Evolutionary conservation across 352 stramenopile species (phyloP), one percentile per base, ranked within the genome.

Genomic region (Pythium inflatum): DNA sequence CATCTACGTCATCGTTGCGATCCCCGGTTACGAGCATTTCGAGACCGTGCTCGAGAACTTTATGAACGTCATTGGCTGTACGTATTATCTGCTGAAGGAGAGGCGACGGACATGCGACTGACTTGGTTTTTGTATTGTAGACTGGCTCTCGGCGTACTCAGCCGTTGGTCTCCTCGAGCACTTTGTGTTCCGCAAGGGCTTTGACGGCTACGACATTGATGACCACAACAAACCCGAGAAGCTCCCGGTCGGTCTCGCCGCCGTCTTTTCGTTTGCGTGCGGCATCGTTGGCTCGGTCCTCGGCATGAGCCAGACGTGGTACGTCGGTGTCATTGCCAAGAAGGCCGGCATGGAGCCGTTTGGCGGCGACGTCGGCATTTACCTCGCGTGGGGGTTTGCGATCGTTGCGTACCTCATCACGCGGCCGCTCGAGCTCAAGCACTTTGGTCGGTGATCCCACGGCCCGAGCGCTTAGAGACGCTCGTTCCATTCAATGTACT

Each of bases 251-350:
- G 77, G 77, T 16, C 69, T 80, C 46, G 77, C 77, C 0, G 77
- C 77, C 18, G 50, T 84, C n/a, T 84, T 84, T 46, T 80, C 75
- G 6, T 82, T 84, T 46, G 71, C 57, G 40, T 63, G 71, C 13
- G 77, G 77, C 33, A 66, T 77, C 13, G 75, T 78, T 2, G 77
- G 74, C 5, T 71, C 70, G 16, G 48, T 77, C 5, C 54, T 84
- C 20, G 77, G 77, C n/a, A 84, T 84, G 77, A 82, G 72, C 57
- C 77, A 84, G 72, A 79, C 72, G 22, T 84, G 77, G 77, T 84
- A 79, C 56, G 74, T 83, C 25, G 77, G 77, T 5, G 51, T 61
- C 18, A 77, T 83, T 58, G 77, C 74, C 5, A 70, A 75, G 31
- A 12, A 66, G 7, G 70, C 66, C 48, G 77, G 77, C 11, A 62